Base-by-base conservation (phyloP, 495 filamentous ascomycete species). In the Ascodesmis nigricans region DNA sequence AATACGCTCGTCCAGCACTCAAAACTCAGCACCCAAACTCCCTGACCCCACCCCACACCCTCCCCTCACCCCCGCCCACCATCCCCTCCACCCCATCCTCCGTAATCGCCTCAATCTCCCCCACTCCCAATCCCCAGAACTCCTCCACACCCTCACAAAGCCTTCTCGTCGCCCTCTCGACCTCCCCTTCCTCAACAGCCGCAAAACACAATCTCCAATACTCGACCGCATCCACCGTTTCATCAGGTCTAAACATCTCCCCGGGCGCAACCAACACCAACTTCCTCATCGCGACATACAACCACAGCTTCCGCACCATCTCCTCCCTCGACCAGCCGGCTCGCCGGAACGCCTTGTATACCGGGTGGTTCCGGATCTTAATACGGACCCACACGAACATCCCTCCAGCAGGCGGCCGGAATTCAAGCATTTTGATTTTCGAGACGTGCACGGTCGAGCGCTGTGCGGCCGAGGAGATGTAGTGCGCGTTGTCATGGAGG, bases 381-480 rank as follows among this genome's bases (percentile, higher is more conserved):
- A 87, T 44, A 13, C 66, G 58, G 0, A 91, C 42, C 83, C 83
- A 95, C 15, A 87, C 53, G 51, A 91, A 92, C 83, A 92, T 92
- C 42, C 84, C 84, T 10, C 71, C 84, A n/a, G 71, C 65, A 1
- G 83, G 84, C 62, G 71, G 75, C 29, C 59, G 47, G 48, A 87
- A 92, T 29, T 68, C 59, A 52, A 67, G 79, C 45, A 91, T 68
- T 21, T 61, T 57, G 0, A 64, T 66, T 45, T 74, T 77, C 27
- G 70, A 65, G 6, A 92, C 60, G 28, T 78, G 61, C 27, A 60
- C 58, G 57, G 67, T 73, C 49, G 71, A 74, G n/a, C 69, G 65
- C 25, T 50, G 50, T 22, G 62, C 58, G 1, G 48, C 39, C 9
- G 40, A 46, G 14, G 54, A 50, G 8, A 80, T 52, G 9, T 67